Evolutionary conservation across 2,329 filamentous ascomycete species (phyloP), one percentile per base, ranked within the genome.

Genomic region (Ophiostoma perfectum): DNA sequence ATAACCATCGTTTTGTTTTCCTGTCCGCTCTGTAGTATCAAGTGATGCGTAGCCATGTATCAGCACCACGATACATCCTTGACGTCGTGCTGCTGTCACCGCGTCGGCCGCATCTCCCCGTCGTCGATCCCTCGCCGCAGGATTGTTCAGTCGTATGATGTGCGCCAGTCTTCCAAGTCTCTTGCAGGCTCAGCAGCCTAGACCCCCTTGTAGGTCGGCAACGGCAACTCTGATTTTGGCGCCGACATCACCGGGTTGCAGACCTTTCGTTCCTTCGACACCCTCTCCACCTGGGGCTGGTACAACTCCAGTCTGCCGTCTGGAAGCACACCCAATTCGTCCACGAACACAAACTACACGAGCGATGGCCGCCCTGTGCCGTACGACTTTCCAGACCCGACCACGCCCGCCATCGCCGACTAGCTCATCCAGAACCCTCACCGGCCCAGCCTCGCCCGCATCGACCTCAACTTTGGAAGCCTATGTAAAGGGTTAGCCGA

Each of bases 161-260:
- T 55, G 1, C 49, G 27, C 49, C 18, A 18, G 18, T 27, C 49
- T 4, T n/a, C 49, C 49, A 18, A 7, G 9, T 55, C 49, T 27
- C 49, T 55, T 6, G 49, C 18, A 27, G 49, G 27, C 8, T 27
- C 49, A 8, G 27, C 18, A 5, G n/a, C n/a, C n/a, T 8, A 11
- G n/a, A 86, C 84, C 9, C 84, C 84, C 0, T 75, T 87, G 49
- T 81, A 82, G 70, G 80, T 83, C 2, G 81, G 80, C 42, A 82
- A 82, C 71, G 81, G 81, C 16, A 81, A 83, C 73, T 81, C 82
- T 70, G 81, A 81, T 4, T 82, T 82, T 67, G 79, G 78, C 5
- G 80, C 78, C 12, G 81, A 83, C 71, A 75, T 81, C 3, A 83
- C 81, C 0, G 81, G 81, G 6, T 73, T 83, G 65, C 79, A 81